Percentiles rank a stretch among this genome's conserved stretches.
These are phyloP conservation scores for Umbelopsis sp. DNA, from an alignment of 192 early-diverging fungal genomes.

Conservation along the genomic window DNA sequence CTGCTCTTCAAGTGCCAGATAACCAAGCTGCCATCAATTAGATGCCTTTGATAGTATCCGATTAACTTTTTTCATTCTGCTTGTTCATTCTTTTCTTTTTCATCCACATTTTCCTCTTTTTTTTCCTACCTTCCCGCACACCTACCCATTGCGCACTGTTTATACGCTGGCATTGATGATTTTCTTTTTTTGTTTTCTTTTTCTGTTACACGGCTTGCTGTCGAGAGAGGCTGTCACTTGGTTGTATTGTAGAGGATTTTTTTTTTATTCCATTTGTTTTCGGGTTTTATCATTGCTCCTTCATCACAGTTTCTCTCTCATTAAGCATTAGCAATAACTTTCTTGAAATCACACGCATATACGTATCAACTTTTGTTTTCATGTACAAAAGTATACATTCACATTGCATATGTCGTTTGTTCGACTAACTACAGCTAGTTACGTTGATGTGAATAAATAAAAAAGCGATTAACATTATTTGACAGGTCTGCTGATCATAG, in stretches of 20 bases:
- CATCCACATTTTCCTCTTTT: not conserved
- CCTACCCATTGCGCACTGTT: constrained; percentile 15
- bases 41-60: not conserved
- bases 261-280: constrained; percentile 8
- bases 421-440: too few relatives aligned
- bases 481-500: too few relatives aligned
- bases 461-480: too few relatives aligned
- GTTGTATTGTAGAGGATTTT: constrained; percentile 20
- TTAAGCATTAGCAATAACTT: too few relatives aligned
- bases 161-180: constrained; percentile 19
- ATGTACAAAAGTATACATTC: too few relatives aligned
- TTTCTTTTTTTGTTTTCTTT: not conserved
- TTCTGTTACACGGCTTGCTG: not conserved
- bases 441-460: too few relatives aligned
- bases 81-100: not conserved
- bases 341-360: too few relatives aligned
- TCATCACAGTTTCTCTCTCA: too few relatives aligned
- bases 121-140: not conserved
- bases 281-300: not conserved
- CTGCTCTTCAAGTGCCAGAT: constrained; percentile 8
- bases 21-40: constrained; percentile 16
- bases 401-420: too few relatives aligned
- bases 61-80: not conserved
- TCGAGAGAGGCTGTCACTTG: not conserved
- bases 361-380: too few relatives aligned